A percentile compares a stretch with the other conserved stretches of the same genome.
Conservation (phyloP, 2,329 filamentous ascomycete species). For the Monosporascus sp. region DNA sequence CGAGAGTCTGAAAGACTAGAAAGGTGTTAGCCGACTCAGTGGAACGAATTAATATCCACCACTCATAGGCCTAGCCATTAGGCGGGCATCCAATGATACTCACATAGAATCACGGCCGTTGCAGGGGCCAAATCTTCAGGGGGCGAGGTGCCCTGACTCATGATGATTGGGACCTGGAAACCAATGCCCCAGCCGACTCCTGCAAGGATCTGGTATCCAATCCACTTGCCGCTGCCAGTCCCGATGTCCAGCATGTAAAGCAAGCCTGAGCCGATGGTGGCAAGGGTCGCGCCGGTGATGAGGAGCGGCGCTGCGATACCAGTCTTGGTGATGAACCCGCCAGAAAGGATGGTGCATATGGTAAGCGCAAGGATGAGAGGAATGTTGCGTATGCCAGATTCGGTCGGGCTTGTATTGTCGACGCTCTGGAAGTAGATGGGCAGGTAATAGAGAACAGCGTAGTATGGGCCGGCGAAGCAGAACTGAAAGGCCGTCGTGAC, state of each 20-base stretch:
- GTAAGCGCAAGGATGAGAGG: slow-evolving; percentile 23
- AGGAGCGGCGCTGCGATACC: slow-evolving; percentile 27
- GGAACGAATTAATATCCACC: too few relatives aligned
- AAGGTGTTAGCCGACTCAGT: not conserved
- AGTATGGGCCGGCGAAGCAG: too few relatives aligned
- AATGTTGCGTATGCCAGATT: slow-evolving; percentile 29
- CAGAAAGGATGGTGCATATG: slow-evolving; percentile 22
- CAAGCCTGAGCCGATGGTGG: slow-evolving; percentile 24
- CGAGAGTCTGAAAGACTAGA: not conserved
- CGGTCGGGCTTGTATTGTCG: slow-evolving; percentile 23
- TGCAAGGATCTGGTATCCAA: slow-evolving; percentile 36
- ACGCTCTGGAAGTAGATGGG: slow-evolving; percentile 37
- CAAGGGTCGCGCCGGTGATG: slow-evolving; percentile 29
- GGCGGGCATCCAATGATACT: too few relatives aligned
- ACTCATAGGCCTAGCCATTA: too few relatives aligned
- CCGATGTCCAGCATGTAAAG: slow-evolving; percentile 23
- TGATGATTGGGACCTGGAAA: slow-evolving; percentile 32
- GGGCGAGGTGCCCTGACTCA: slow-evolving; percentile 24
- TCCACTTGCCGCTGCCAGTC: slow-evolving; percentile 28
- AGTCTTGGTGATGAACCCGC: slow-evolving; percentile 18
- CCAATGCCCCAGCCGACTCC: slow-evolving; percentile 29
- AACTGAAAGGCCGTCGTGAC: too few relatives aligned
- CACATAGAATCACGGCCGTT: not conserved
- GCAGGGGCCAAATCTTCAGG: slow-evolving; percentile 29
- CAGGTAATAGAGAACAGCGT: slow-evolving; percentile 24